A percentile compares a stretch with the other conserved stretches of the same genome.
Conservation (phyloP, 805 yeast genomes). For the Hanseniaspora pseudoguilliermondii region DNA sequence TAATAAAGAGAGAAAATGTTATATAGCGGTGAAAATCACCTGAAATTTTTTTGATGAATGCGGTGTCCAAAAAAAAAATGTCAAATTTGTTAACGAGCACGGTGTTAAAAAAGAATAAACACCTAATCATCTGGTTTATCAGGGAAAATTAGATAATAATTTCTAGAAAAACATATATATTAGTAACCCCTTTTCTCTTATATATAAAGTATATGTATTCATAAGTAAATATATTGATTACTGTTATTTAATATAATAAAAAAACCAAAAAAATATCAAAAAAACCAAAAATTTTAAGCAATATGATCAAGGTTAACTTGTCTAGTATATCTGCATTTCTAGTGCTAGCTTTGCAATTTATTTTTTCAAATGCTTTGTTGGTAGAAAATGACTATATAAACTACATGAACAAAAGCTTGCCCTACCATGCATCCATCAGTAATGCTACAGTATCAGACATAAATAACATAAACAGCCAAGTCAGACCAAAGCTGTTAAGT, state of each 20-base stretch:
- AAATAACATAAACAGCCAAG: constrained; percentile 36
- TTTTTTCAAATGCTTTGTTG: background rate
- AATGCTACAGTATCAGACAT: constrained; percentile 36
- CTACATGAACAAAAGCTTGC: constrained; percentile 5
- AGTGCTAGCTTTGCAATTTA: background rate
- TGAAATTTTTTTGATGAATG: background rate
- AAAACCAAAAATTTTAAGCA: background rate
- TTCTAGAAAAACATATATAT: too few species aligned
- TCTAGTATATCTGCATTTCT: background rate
- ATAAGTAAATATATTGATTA: too few species aligned
- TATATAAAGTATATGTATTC: too few species aligned
- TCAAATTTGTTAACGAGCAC: too few species aligned
- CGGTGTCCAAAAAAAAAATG: too few species aligned
- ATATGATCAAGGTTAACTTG: background rate
- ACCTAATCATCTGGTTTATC: too few species aligned
- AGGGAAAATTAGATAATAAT: too few species aligned
- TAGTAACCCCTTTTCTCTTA: too few species aligned
- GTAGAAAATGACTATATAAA: background rate
- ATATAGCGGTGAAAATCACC: background rate
- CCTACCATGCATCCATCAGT: constrained; percentile 21
- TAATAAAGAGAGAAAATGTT: too few species aligned
- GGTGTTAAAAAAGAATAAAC: too few species aligned
- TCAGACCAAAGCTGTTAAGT: constrained; percentile 45
- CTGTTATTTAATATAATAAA: background rate
- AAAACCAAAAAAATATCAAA: too few species aligned